phyloP scores from a whole-genome alignment of 2,329 filamentous ascomycete genomes.

The Beauveria varroae region DNA sequence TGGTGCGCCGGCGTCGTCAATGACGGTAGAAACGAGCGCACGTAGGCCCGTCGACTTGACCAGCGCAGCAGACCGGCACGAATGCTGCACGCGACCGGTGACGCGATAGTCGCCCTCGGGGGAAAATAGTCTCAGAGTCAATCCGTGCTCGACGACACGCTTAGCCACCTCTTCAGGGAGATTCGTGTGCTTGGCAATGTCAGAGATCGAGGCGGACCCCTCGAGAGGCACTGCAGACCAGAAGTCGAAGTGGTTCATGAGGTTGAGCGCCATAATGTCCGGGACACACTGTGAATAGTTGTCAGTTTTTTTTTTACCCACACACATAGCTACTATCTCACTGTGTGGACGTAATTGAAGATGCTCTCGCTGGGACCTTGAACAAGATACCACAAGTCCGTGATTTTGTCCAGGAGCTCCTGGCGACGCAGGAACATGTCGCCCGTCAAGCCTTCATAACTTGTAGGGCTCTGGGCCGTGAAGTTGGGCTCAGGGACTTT shows the following conservation, averaged over 20 bases:
- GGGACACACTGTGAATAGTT: conserved; percentile 31
- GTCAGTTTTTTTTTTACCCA: not conserved
- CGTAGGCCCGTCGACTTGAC: conserved; percentile 25
- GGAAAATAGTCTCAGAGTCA: conserved; percentile 31
- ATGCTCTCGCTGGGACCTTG: conserved; percentile 43
- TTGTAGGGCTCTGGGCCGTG: conserved; percentile 34
- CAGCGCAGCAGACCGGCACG: conserved; percentile 30
- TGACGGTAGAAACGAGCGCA: conserved; percentile 28
- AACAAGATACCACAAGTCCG: conserved; percentile 37
- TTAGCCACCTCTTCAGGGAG: conserved; percentile 32
- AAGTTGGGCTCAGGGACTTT: conserved; percentile 35
- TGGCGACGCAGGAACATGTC: conserved; percentile 38
- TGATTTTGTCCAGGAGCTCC: conserved; percentile 35
- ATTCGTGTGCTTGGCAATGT: conserved; percentile 29
- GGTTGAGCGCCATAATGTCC: conserved; percentile 36
- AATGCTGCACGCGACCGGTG: conserved; percentile 26
- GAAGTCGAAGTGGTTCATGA: conserved; percentile 45
- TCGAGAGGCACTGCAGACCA: conserved; percentile 42
- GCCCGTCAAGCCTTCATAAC: conserved; percentile 32
- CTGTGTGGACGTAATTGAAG: conserved; percentile 36
- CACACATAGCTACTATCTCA: conserved; percentile 15
- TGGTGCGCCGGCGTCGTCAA: conserved; percentile 31
- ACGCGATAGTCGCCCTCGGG: conserved; percentile 14
- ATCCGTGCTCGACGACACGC: conserved; percentile 31
- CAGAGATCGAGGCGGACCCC: conserved; percentile 34